Percentiles rank a stretch among this genome's conserved stretches.
phyloP scores from a whole-genome alignment of 345 rosid species.

The Aegle marmelos region DNA sequence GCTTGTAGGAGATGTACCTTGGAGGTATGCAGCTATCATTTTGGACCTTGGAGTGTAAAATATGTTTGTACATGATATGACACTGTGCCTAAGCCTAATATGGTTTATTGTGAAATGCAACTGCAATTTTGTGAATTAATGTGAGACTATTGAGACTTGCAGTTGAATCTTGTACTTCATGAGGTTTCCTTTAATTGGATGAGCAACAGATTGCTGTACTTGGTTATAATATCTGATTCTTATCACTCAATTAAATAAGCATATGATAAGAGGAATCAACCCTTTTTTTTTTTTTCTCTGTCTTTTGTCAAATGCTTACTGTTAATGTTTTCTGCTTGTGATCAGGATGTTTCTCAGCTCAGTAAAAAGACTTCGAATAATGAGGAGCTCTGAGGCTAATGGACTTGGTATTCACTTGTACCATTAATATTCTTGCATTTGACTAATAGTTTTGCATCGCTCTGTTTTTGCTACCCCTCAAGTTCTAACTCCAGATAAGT shows the following conservation, averaged over 20 bases:
- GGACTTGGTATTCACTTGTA: slow-evolving; percentile 60
- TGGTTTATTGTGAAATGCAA: background rate
- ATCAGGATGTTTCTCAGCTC: slow-evolving; percentile 76
- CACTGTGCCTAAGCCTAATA: background rate
- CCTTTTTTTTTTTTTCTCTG: background rate
- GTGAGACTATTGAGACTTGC: background rate
- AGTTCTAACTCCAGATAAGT: slow-evolving; percentile 6
- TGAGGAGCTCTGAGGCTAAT: slow-evolving; percentile 81
- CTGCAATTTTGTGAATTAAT: background rate
- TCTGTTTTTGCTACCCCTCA: background rate
- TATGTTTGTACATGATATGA: background rate
- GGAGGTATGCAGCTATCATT: slow-evolving; percentile 57
- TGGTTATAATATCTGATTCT: background rate
- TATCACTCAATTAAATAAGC: background rate
- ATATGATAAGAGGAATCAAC: background rate
- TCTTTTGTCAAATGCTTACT: slow-evolving; percentile 5
- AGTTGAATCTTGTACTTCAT: background rate
- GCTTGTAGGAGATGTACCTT: slow-evolving; percentile 98
- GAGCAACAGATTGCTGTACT: background rate
- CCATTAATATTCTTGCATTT: background rate
- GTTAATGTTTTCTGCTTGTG: slow-evolving; percentile 1
- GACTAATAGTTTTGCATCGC: background rate
- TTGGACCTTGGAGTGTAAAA: background rate
- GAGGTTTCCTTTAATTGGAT: background rate
- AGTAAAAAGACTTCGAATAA: slow-evolving; percentile 84